These are phyloP conservation scores for Ceratocystis papillata DNA, from an alignment of 2,329 filamentous ascomycete species.

Conservation along the genomic window DNA sequence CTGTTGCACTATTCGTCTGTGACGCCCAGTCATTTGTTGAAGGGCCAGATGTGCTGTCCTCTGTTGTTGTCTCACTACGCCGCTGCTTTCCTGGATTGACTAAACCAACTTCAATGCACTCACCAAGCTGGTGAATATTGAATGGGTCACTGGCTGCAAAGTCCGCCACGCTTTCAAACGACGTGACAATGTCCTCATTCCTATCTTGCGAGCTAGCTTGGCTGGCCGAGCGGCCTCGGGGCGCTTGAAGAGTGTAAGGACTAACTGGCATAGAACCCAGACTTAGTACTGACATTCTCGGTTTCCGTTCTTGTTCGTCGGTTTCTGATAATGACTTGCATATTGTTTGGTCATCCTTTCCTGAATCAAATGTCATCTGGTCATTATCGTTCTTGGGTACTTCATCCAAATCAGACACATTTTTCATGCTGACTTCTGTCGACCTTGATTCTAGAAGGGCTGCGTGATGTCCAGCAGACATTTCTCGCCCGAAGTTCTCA, in stretches of 20 bases:
- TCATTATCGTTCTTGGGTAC: neutral
- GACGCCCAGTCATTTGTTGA: constrained; percentile 50
- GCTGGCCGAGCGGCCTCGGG: neutral
- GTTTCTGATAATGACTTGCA: neutral
- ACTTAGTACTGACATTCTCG: neutral
- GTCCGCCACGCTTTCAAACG: constrained; percentile 40
- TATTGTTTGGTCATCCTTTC: neutral
- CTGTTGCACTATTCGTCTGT: constrained; percentile 52
- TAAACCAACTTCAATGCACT: constrained; percentile 15
- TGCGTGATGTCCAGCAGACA: neutral
- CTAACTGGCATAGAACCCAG: constrained; percentile 19
- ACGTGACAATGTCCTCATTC: constrained; percentile 32
- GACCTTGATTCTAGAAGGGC: neutral
- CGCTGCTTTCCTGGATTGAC: constrained; percentile 39
- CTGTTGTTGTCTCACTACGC: constrained; percentile 52
- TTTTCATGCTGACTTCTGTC: neutral
- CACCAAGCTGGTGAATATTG: constrained; percentile 28
- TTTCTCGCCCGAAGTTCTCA: constrained; percentile 25
- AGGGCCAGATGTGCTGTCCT: constrained; percentile 42
- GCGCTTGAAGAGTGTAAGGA: constrained; percentile 4
- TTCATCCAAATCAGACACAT: constrained; percentile 1
- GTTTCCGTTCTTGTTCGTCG: neutral
- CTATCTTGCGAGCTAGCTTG: neutral
- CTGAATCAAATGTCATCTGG: neutral
- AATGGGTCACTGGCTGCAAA: constrained; percentile 43